Conservation (phyloP, 208 protist species). For the Herpetomonas tarakana region DNA sequence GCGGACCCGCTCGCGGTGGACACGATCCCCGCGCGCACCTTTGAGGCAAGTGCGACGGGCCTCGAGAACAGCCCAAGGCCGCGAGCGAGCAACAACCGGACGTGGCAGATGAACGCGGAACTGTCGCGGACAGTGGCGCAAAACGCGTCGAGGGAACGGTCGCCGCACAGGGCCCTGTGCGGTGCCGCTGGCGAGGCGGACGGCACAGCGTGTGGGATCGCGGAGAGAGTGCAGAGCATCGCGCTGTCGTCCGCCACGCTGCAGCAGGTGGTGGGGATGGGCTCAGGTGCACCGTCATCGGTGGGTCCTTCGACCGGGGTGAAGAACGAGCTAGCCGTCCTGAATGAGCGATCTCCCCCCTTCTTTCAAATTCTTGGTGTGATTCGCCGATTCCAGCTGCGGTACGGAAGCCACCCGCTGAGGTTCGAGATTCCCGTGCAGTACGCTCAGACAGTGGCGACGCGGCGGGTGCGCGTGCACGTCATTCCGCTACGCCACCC, state of each 20-base stretch:
- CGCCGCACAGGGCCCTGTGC: too few relatives aligned
- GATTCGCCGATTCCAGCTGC: constrained; percentile 48
- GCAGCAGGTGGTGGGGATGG: background rate
- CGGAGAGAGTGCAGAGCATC: background rate
- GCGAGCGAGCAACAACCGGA: background rate
- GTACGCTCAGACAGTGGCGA: constrained; percentile 44
- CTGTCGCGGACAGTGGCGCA: background rate
- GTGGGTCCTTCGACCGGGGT: constrained; percentile 1
- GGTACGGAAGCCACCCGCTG: constrained; percentile 60
- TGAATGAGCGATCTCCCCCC: constrained; percentile 57
- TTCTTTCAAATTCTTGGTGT: constrained; percentile 60
- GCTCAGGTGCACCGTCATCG: background rate
- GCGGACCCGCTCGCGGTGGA: too few relatives aligned
- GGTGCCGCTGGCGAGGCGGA: background rate
- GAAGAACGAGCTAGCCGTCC: constrained; percentile 28
- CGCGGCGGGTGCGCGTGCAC: constrained; percentile 58
- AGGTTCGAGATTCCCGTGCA: constrained; percentile 63
- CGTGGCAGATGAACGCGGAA: background rate
- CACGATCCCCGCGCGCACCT: too few relatives aligned
- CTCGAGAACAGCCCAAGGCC: background rate
- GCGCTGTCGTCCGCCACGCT: background rate
- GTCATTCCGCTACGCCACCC: constrained; percentile 58
- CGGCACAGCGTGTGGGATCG: background rate
- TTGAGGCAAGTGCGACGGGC: too few relatives aligned
- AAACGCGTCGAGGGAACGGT: background rate